Evolutionary conservation across 768 basidiomycete genomes (phyloP).

Genomic region (Calocera viscosa): DNA sequence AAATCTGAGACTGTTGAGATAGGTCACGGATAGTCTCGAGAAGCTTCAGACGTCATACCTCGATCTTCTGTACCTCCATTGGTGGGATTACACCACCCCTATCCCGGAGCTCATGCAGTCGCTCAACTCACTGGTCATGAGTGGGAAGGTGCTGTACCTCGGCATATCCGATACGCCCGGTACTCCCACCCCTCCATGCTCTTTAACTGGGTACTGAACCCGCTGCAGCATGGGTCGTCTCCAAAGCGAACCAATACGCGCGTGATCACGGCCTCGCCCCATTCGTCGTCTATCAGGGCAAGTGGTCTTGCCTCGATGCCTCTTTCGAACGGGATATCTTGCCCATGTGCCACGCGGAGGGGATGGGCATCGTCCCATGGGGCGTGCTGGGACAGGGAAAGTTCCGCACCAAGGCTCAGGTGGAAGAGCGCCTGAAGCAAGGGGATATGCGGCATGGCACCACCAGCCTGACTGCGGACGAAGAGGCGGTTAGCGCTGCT

Average conservation of each 20-base stretch:
- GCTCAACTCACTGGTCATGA: conserved; percentile 32
- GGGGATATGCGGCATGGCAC: not conserved
- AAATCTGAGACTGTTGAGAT: not conserved
- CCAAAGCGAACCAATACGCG: conserved; percentile 31
- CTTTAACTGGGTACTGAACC: conserved; percentile 13
- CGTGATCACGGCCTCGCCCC: conserved; percentile 30
- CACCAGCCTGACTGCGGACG: conserved; percentile 35
- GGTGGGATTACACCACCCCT: conserved; percentile 29
- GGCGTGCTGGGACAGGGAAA: conserved; percentile 33
- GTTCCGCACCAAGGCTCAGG: conserved; percentile 31
- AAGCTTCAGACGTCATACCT: conserved; percentile 24
- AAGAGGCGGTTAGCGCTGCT: conserved; percentile 33
- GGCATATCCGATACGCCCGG: conserved; percentile 21
- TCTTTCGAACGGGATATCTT: conserved; percentile 35
- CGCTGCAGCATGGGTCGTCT: conserved; percentile 31
- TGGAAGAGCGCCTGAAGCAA: not conserved
- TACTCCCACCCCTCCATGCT: not conserved
- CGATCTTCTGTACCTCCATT: conserved; percentile 26
- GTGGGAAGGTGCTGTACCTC: conserved; percentile 35
- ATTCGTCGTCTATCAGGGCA: conserved; percentile 35
- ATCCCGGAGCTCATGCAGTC: conserved; percentile 33
- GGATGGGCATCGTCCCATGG: conserved; percentile 36
- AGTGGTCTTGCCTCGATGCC: conserved; percentile 25
- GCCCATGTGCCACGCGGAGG: conserved; percentile 25
- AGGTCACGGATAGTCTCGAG: conserved; percentile 20